A percentile compares a stretch with the other conserved stretches of the same genome.
Conservation (phyloP, 2,329 filamentous ascomycete species). For the Colletotrichum sp. region DNA sequence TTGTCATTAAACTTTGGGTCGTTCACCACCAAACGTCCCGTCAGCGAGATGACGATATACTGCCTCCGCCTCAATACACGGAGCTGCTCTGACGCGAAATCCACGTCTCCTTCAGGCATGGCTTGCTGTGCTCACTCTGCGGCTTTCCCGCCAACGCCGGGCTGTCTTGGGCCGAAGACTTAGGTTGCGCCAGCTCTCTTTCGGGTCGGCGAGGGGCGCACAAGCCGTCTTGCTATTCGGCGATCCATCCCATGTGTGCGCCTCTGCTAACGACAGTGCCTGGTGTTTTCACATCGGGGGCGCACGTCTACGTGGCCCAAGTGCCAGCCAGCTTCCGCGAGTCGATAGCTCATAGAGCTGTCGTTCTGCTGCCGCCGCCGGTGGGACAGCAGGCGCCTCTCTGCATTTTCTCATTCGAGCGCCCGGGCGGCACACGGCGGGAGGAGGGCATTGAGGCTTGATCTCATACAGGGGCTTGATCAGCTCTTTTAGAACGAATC, state of each 20-base stretch:
- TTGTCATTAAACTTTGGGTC: neutral
- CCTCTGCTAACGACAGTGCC: neutral
- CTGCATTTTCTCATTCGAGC: neutral
- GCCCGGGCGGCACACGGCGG: neutral
- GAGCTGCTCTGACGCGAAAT: neutral
- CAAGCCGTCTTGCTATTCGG: neutral
- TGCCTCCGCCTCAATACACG: neutral
- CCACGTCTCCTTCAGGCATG: neutral
- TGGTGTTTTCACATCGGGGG: neutral
- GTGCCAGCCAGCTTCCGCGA: neutral
- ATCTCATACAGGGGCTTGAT: neutral
- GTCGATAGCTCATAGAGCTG: neutral
- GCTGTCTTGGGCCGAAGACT: neutral
- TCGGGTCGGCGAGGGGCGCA: neutral
- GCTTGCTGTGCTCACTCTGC: neutral
- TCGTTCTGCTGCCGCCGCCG: neutral
- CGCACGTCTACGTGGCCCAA: neutral
- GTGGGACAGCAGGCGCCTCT: neutral
- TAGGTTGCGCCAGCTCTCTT: conserved; percentile 1
- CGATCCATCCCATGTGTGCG: neutral
- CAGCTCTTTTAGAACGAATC: neutral
- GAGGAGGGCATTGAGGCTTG: neutral
- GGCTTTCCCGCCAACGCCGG: neutral
- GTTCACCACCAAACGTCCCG: neutral
- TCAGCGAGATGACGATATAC: conserved; percentile 6